These are phyloP conservation scores for Lithocarpus polystachyus DNA, from an alignment of 306 rosid genomes.

Conservation along the genomic window DNA sequence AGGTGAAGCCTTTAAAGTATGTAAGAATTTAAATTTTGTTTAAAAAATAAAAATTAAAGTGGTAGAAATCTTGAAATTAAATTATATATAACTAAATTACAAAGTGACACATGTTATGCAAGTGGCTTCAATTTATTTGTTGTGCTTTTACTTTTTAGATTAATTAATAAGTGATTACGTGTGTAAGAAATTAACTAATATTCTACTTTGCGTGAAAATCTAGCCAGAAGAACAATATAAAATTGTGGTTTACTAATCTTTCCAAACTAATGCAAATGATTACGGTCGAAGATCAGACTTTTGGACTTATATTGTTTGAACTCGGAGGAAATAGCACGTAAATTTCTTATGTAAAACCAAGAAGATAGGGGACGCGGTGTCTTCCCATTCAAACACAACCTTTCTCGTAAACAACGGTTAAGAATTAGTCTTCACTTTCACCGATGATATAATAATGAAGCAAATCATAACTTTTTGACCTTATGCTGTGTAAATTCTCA, in stretches of 20 bases:
- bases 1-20: background rate
- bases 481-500: slow-evolving; percentile 5
- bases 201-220: background rate
- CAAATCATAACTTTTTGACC: slow-evolving; percentile 57
- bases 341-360: slow-evolving; percentile 22
- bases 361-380: slow-evolving; percentile 18
- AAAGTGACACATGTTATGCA: background rate
- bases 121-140: background rate
- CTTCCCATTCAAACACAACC: slow-evolving; percentile 34
- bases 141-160: background rate
- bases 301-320: slow-evolving; percentile 23
- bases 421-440: slow-evolving; percentile 1
- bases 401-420: background rate
- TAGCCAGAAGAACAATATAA: background rate
- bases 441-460: slow-evolving; percentile 9
- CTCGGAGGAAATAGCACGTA: slow-evolving; percentile 9
- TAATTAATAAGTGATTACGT: slow-evolving; percentile 12
- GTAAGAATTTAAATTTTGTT: no score
- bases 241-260: slow-evolving; percentile 6
- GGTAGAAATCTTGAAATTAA: background rate
- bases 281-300: slow-evolving; percentile 5
- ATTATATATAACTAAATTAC: background rate
- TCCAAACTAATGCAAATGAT: slow-evolving; percentile 39
- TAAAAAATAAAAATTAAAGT: background rate
- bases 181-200: slow-evolving; percentile 1